Conservation (phyloP, 2,329 filamentous ascomycete genomes). For the Ampelomyces quisqualis region DNA sequence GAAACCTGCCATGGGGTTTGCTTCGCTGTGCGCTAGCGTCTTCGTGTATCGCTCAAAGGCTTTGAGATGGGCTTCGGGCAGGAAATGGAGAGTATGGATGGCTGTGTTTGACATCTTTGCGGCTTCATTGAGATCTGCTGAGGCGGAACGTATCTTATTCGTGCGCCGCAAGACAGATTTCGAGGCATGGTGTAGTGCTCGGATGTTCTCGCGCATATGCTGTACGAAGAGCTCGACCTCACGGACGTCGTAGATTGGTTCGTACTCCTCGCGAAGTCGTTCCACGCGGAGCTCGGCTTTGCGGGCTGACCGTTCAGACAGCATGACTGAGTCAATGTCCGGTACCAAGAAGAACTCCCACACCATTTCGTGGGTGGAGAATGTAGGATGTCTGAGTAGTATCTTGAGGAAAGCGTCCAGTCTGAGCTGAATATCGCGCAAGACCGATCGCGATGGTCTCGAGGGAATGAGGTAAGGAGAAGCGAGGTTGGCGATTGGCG, state of each 20-base stretch:
- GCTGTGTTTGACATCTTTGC: slow-evolving; percentile 55
- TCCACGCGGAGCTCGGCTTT: slow-evolving; percentile 84
- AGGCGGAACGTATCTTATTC: slow-evolving; percentile 68
- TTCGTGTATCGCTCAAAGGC: slow-evolving; percentile 73
- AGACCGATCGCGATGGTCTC: slow-evolving; percentile 80
- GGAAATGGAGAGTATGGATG: slow-evolving; percentile 60
- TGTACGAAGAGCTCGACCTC: slow-evolving; percentile 93
- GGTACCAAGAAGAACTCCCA: slow-evolving; percentile 99
- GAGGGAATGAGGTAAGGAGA: slow-evolving; percentile 93
- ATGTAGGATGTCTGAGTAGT: slow-evolving; percentile 84
- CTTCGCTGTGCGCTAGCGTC: slow-evolving; percentile 65
- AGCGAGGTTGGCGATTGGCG: slow-evolving; percentile 71
- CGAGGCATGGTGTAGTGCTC: slow-evolving; percentile 78
- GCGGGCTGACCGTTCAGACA: slow-evolving; percentile 80
- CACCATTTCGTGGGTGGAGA: slow-evolving; percentile 92
- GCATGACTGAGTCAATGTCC: slow-evolving; percentile 85
- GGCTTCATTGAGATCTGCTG: slow-evolving; percentile 69
- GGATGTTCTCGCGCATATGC: slow-evolving; percentile 85
- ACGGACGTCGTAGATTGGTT: slow-evolving; percentile 73
- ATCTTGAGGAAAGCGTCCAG: slow-evolving; percentile 87
- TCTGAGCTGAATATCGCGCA: slow-evolving; percentile 83
- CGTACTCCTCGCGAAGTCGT: slow-evolving; percentile 83
- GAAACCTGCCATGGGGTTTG: slow-evolving; percentile 70
- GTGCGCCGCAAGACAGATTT: slow-evolving; percentile 78
- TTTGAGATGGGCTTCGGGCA: slow-evolving; percentile 66